A percentile compares a stretch with the other conserved stretches of the same genome.
Evolutionary conservation across 768 basidiomycete genomes (phyloP).

Genomic region (Lyophyllum atratum): DNA sequence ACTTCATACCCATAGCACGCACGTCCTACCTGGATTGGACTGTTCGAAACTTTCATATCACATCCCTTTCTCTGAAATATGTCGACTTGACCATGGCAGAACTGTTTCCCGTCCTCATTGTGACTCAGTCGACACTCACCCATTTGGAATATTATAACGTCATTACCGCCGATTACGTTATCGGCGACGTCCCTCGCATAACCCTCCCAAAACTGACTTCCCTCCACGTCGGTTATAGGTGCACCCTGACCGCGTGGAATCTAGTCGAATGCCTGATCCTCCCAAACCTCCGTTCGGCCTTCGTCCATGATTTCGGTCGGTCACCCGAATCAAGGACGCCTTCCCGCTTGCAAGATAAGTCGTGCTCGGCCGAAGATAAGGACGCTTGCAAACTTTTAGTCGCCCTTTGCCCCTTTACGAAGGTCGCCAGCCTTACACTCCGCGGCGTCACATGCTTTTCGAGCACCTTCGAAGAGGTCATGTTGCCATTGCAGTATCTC

Average conservation of each 20-base stretch:
- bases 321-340: slow-evolving; percentile 10
- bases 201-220: slow-evolving; percentile 17
- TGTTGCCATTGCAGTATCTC: slow-evolving; percentile 8
- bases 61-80: slow-evolving; percentile 17
- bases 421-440: slow-evolving; percentile 13
- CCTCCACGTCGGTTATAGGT: slow-evolving; percentile 13
- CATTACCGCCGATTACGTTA: background rate
- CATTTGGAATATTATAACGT: slow-evolving; percentile 15
- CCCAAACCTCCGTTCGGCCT: slow-evolving; percentile 11
- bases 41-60: slow-evolving; percentile 10
- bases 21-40: slow-evolving; percentile 17
- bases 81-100: slow-evolving; percentile 5
- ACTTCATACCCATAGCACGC: background rate
- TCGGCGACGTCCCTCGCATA: background rate
- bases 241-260: slow-evolving; percentile 6
- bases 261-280: slow-evolving; percentile 11
- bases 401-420: slow-evolving; percentile 8
- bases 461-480: slow-evolving; percentile 10
- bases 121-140: slow-evolving; percentile 14
- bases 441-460: slow-evolving; percentile 18
- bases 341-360: background rate
- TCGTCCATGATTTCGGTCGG: slow-evolving; percentile 16
- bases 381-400: slow-evolving; percentile 12
- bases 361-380: background rate
- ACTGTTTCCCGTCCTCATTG: slow-evolving; percentile 16